phyloP scores from a whole-genome alignment of 2,329 filamentous ascomycete species.

The Botrytis elliptica region DNA sequence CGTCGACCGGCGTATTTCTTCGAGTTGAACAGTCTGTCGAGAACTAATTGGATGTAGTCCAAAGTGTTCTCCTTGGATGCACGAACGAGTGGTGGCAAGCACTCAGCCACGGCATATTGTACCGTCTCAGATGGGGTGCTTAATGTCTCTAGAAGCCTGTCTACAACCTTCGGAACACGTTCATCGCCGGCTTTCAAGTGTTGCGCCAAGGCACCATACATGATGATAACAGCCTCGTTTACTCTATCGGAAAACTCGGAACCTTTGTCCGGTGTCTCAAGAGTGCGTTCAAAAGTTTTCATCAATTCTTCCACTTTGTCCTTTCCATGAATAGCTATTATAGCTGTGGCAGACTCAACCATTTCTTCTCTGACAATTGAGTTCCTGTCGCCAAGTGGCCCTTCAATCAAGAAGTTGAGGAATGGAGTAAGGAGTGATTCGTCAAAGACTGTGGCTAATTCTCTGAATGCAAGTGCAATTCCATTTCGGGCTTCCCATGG shows the following conservation, averaged over 20 bases:
- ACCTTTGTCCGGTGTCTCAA: slow-evolving; percentile 82
- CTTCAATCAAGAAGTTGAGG: slow-evolving; percentile 82
- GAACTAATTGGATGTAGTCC: slow-evolving; percentile 76
- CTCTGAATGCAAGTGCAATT: slow-evolving; percentile 81
- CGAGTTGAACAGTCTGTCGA: slow-evolving; percentile 77
- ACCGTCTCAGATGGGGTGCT: slow-evolving; percentile 95
- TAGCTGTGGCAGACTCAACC: slow-evolving; percentile 81
- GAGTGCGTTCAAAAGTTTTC: slow-evolving; percentile 82
- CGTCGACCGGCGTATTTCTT: slow-evolving; percentile 92
- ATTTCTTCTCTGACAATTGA: slow-evolving; percentile 79
- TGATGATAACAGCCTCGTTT: slow-evolving; percentile 95
- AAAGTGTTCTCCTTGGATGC: slow-evolving; percentile 75
- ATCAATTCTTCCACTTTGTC: slow-evolving; percentile 84
- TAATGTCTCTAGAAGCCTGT: slow-evolving; percentile 79
- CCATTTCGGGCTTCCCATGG: slow-evolving; percentile 91
- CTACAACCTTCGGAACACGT: slow-evolving; percentile 84
- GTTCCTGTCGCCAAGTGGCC: slow-evolving; percentile 83
- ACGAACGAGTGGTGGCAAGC: slow-evolving; percentile 84
- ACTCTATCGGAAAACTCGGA: slow-evolving; percentile 82
- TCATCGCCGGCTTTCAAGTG: slow-evolving; percentile 83
- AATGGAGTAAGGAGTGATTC: slow-evolving; percentile 71
- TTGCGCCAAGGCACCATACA: slow-evolving; percentile 90
- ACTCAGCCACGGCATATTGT: slow-evolving; percentile 93
- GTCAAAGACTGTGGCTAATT: slow-evolving; percentile 70
- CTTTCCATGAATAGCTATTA: slow-evolving; percentile 80